A percentile compares a stretch with the other conserved stretches of the same genome.
phyloP scores from a whole-genome alignment of 192 early-diverging fungal genomes.

The Mortierella alpina region DNA sequence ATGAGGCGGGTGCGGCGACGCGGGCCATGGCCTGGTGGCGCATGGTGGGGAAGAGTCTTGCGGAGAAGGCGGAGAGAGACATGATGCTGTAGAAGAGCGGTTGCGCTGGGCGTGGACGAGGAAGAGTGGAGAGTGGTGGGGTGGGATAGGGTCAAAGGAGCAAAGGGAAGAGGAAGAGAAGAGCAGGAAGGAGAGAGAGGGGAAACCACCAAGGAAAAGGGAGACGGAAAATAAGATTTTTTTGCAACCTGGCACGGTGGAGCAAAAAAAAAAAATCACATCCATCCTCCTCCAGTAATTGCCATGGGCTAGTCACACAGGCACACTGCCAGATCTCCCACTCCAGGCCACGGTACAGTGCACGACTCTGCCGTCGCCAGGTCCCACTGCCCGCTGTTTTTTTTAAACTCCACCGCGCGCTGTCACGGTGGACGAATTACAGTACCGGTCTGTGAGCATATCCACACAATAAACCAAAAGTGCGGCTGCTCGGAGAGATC shows the following conservation, averaged over 20 bases:
- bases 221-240: constrained; percentile 20
- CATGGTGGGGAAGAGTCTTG: constrained; percentile 47
- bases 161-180: constrained; percentile 5
- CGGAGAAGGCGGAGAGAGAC: constrained; percentile 37
- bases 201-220: background rate
- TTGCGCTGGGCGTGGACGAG: background rate
- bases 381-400: too few relatives aligned
- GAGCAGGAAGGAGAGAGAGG: background rate
- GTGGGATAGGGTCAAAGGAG: background rate
- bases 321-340: background rate
- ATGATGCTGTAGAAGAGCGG: constrained; percentile 8
- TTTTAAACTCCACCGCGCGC: background rate
- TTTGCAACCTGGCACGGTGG: constrained; percentile 47
- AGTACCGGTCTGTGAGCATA: too few relatives aligned
- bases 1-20: constrained; percentile 43
- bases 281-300: background rate
- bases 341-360: too few relatives aligned
- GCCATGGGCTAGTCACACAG: background rate
- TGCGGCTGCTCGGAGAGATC: constrained; percentile 11
- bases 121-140: background rate
- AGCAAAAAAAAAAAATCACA: constrained; percentile 7
- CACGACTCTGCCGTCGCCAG: too few relatives aligned
- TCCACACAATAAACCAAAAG: too few relatives aligned
- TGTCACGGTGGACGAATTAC: too few relatives aligned
- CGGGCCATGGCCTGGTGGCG: constrained; percentile 39